phyloP scores from a whole-genome alignment of 2,329 filamentous ascomycete species.

The Aspergillus sp. region DNA sequence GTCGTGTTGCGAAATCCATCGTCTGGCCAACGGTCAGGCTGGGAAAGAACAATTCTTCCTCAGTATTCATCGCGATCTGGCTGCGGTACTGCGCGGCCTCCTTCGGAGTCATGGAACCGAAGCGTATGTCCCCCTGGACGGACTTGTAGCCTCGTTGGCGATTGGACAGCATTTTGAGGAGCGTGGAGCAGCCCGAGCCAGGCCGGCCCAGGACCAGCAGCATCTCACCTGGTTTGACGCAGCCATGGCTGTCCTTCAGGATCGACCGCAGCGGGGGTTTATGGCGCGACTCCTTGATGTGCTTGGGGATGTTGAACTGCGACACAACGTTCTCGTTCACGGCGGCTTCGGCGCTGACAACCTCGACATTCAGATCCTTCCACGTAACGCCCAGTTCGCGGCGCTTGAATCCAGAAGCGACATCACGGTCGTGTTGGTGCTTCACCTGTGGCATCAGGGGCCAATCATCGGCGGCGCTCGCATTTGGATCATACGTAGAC shows the following conservation, averaged over 20 bases:
- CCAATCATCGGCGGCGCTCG: slow-evolving; percentile 36
- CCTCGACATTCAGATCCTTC: slow-evolving; percentile 55
- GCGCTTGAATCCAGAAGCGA: slow-evolving; percentile 38
- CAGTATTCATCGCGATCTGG: slow-evolving; percentile 50
- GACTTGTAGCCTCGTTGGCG: slow-evolving; percentile 49
- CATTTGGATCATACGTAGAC: slow-evolving; percentile 5
- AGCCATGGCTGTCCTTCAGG: slow-evolving; percentile 56
- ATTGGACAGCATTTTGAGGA: slow-evolving; percentile 62
- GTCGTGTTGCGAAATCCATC: slow-evolving; percentile 46
- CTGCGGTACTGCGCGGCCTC: slow-evolving; percentile 42
- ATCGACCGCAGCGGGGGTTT: slow-evolving; percentile 56
- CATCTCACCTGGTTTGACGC: slow-evolving; percentile 65
- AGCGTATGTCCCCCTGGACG: slow-evolving; percentile 51
- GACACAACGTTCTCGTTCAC: slow-evolving; percentile 57
- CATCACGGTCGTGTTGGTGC: slow-evolving; percentile 34
- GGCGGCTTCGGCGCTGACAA: slow-evolving; percentile 51
- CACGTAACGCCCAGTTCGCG: slow-evolving; percentile 55
- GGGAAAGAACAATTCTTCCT: slow-evolving; percentile 45
- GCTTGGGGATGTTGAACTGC: slow-evolving; percentile 48
- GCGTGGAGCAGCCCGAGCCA: slow-evolving; percentile 60
- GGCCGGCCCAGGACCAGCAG: slow-evolving; percentile 59
- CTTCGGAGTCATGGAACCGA: slow-evolving; percentile 38
- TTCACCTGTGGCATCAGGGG: slow-evolving; percentile 41
- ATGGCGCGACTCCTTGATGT: slow-evolving; percentile 44
- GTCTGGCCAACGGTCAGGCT: slow-evolving; percentile 44